phyloP scores from a whole-genome alignment of 768 basidiomycete species.

The Crassisporium funariophilum region DNA sequence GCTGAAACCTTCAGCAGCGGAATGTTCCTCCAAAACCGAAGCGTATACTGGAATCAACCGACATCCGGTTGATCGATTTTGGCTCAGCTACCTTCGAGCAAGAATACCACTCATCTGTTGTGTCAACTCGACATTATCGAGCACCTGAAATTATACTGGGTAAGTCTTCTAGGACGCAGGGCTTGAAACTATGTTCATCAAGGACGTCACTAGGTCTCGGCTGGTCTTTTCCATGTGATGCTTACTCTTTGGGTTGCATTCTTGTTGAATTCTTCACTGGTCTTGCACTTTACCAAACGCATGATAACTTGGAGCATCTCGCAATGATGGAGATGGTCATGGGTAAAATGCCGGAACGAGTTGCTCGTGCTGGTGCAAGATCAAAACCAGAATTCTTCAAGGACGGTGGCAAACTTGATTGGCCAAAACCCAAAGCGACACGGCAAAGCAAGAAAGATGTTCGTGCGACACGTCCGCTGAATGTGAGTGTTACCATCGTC shows the following conservation, averaged over 20 bases:
- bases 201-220: constrained; percentile 70
- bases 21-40: constrained; percentile 68
- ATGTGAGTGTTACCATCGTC: constrained; percentile 49
- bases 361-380: constrained; percentile 71
- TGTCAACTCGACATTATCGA: constrained; percentile 96
- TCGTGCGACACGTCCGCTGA: constrained; percentile 74
- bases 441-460: constrained; percentile 95
- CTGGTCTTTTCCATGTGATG: constrained; percentile 98
- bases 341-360: constrained; percentile 94
- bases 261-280: constrained; percentile 99
- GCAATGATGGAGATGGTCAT: constrained; percentile 99
- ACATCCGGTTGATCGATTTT: constrained; percentile 97
- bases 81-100: constrained; percentile 97
- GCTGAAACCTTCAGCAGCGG: constrained; percentile 44
- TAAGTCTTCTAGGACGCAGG: constrained; percentile 36
- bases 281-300: constrained; percentile 97
- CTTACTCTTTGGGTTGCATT: constrained; percentile 98
- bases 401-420: constrained; percentile 81
- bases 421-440: constrained; percentile 86
- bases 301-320: constrained; percentile 97
- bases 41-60: constrained; percentile 81
- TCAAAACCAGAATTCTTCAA: constrained; percentile 95
- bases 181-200: constrained; percentile 15
- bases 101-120: constrained; percentile 98
- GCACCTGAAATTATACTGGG: constrained; percentile 99